Percentiles rank a stretch among this genome's conserved stretches.
Conservation (phyloP, 1,284 basidiomycete genomes). For the Sporisorium sorghi region DNA sequence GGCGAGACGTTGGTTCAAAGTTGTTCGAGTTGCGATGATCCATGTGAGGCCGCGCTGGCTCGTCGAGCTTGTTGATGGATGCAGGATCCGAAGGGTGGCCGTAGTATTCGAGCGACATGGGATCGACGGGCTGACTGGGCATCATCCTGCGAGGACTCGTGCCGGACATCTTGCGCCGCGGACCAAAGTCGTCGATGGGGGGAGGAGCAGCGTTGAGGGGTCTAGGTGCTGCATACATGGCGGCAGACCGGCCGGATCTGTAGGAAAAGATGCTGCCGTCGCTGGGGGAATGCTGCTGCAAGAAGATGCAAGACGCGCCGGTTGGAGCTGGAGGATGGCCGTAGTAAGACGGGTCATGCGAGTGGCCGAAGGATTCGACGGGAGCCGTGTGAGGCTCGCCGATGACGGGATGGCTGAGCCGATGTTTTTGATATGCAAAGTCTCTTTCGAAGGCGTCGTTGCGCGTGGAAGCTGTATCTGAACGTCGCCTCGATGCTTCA, state of each 20-base stretch:
- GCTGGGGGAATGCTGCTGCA: slow-evolving; percentile 47
- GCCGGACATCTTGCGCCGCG: slow-evolving; percentile 30
- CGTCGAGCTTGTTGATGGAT: slow-evolving; percentile 17
- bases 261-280: slow-evolving; percentile 35
- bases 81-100: slow-evolving; percentile 38
- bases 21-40: slow-evolving; percentile 11
- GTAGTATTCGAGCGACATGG: slow-evolving; percentile 53
- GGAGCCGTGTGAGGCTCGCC: slow-evolving; percentile 4
- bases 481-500: slow-evolving; percentile 24
- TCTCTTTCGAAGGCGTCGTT: slow-evolving; percentile 20
- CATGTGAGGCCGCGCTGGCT: slow-evolving; percentile 10
- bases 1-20: slow-evolving; percentile 7
- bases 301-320: slow-evolving; percentile 23
- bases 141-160: slow-evolving; percentile 7
- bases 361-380: slow-evolving; percentile 22
- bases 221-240: slow-evolving; percentile 28
- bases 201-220: slow-evolving; percentile 16
- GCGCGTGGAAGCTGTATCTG: slow-evolving; percentile 26
- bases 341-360: slow-evolving; percentile 40
- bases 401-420: slow-evolving; percentile 22
- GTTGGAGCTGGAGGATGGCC: slow-evolving; percentile 26
- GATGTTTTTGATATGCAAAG: slow-evolving; percentile 11
- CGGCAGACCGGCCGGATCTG: slow-evolving; percentile 30
- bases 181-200: slow-evolving; percentile 8
- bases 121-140: slow-evolving; percentile 30